Base-by-base conservation (phyloP, 805 yeast genomes). In the Starmerella powellii region DNA sequence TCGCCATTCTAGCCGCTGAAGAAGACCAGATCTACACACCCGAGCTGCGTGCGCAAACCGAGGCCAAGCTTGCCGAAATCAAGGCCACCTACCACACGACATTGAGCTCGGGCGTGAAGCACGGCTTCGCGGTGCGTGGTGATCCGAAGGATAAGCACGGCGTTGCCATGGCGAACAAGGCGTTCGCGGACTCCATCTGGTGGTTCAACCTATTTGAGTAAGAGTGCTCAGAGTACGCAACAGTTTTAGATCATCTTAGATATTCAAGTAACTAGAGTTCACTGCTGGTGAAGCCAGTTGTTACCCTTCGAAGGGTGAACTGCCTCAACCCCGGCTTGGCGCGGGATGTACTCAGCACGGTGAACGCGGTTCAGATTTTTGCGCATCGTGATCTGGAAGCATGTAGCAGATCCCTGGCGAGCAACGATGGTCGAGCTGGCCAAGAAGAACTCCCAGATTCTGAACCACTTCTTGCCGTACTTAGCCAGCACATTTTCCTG, bases 381-480 rank as follows among this genome's bases (percentile, higher is more conserved):
- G 72, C 95, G 79, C 70, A 85, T 71, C 38, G 81, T 80, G 61
- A 85, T 80, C 70, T 85, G 95, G 70, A 73, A 86, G 64, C 94
- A 83, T 41, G 94, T 76, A 33, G 95, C 94, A 55, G 87, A 76
- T 55, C 95, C 94, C 69, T 85, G 94, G 73, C 95, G 82, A 13
- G 94, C 77, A 49, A 80, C 77, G 57, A 85, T 80, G 41, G 82
- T 75, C 15, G 95, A 81, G 36, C 71, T 73, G 49, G 93, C 83
- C 58, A 85, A 74, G 69, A 85, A 85, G 70, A 64, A 84, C 66
- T 83, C 93, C 95, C 95, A 85, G 63, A 84, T 84, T 64, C 91
- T 77, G 68, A 69, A 86, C 95, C 95, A 85, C 67, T 78, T 80
- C 54, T 72, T 63, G 56, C 95, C 95, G 58, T 85, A 85, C 67